A percentile compares a stretch with the other conserved stretches of the same genome.
These are phyloP conservation scores for Arthrinium puccinioides DNA, from an alignment of 2,329 filamentous ascomycete genomes.

Conservation along the genomic window DNA sequence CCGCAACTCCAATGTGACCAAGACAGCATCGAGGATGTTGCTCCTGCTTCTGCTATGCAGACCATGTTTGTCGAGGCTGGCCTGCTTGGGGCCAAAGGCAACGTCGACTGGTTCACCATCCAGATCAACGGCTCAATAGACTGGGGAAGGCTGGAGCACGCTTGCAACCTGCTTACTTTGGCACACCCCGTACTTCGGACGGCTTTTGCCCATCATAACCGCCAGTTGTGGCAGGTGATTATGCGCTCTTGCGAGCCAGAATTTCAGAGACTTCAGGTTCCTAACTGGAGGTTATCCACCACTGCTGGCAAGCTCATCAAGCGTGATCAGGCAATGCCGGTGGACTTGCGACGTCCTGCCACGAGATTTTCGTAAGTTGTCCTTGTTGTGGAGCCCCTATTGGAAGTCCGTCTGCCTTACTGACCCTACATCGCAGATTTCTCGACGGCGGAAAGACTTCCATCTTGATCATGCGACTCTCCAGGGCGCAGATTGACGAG, in stretches of 20 bases:
- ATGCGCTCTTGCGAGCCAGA: slow-evolving; percentile 33
- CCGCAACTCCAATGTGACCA: slow-evolving; percentile 34
- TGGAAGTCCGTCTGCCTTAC: background rate
- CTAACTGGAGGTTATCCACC: slow-evolving; percentile 29
- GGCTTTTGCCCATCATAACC: slow-evolving; percentile 39
- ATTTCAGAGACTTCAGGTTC: slow-evolving; percentile 35
- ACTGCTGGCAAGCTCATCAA: slow-evolving; percentile 33
- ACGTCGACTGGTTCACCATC: slow-evolving; percentile 41
- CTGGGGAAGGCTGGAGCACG: slow-evolving; percentile 34
- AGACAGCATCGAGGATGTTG: slow-evolving; percentile 37
- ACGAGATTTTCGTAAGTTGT: slow-evolving; percentile 39
- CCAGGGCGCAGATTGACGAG: slow-evolving; percentile 42
- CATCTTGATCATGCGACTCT: slow-evolving; percentile 38
- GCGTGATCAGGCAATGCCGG: slow-evolving; percentile 30
- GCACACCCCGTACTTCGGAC: slow-evolving; percentile 48
- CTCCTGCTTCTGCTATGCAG: slow-evolving; percentile 41
- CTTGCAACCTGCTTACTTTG: slow-evolving; percentile 34
- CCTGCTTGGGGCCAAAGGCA: slow-evolving; percentile 34
- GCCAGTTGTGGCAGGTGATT: slow-evolving; percentile 41
- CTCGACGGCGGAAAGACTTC: slow-evolving; percentile 41
- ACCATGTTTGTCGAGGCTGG: slow-evolving; percentile 39
- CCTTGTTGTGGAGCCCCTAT: background rate
- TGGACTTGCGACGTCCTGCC: slow-evolving; percentile 34
- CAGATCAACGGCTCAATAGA: slow-evolving; percentile 37
- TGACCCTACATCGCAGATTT: background rate